These are phyloP conservation scores for Penicillium angulare DNA, from an alignment of 495 filamentous ascomycete genomes.

Conservation along the genomic window DNA sequence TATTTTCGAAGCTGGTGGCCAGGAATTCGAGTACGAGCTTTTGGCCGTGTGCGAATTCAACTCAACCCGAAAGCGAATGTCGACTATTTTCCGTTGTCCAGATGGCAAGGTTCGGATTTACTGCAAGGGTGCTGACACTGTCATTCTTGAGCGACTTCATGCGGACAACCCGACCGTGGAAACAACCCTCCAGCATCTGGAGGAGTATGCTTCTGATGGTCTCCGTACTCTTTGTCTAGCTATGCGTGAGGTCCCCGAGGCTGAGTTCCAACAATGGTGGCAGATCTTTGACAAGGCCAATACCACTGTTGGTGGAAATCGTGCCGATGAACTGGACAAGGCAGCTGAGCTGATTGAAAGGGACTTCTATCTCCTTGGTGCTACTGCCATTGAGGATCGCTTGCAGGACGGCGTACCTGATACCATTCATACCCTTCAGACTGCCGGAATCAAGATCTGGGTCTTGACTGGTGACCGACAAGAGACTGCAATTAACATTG, in stretches of 20 bases:
- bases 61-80: slow-evolving; percentile 97
- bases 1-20: slow-evolving; percentile 68
- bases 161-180: slow-evolving; percentile 82
- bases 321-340: slow-evolving; percentile 95
- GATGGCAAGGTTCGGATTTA: slow-evolving; percentile 93
- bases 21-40: slow-evolving; percentile 81
- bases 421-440: slow-evolving; percentile 96
- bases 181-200: slow-evolving; percentile 82
- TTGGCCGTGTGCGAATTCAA: slow-evolving; percentile 98
- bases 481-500: slow-evolving; percentile 99
- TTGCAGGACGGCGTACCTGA: slow-evolving; percentile 98
- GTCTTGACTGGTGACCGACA: slow-evolving; percentile 97
- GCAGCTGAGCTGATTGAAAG: slow-evolving; percentile 94
- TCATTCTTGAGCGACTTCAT: slow-evolving; percentile 85
- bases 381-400: slow-evolving; percentile 96
- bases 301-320: slow-evolving; percentile 88
- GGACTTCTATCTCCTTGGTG: slow-evolving; percentile 86
- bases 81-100: slow-evolving; percentile 91
- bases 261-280: slow-evolving; percentile 87
- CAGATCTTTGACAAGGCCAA: slow-evolving; percentile 83
- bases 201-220: slow-evolving; percentile 97
- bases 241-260: slow-evolving; percentile 89
- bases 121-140: slow-evolving; percentile 96
- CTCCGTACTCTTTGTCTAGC: slow-evolving; percentile 93
- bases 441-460: slow-evolving; percentile 98